Evolutionary conservation across 1,284 basidiomycete species (phyloP), one percentile per base, ranked within the genome.

Genomic region (Taiwanofungus camphoratus): DNA sequence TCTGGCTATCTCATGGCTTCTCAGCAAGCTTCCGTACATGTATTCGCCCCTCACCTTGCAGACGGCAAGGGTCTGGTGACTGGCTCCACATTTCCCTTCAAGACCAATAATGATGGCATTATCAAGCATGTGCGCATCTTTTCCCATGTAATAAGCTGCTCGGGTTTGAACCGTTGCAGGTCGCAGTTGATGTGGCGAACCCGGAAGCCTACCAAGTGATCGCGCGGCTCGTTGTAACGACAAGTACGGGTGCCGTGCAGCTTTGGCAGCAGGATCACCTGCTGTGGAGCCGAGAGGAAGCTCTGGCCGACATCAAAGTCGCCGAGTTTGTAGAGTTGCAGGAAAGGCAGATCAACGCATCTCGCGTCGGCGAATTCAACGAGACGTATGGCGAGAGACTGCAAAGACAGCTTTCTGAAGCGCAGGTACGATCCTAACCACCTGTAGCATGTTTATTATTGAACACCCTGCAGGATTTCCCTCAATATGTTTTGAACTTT

Each of bases 241-340:
- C 90, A 0, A 79, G 78, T 4, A 87, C 86, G 0, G 92, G 92
- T 8, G 73, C 88, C 0, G 57, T 96, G 8, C 90, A 92, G 53
- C 67, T 87, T 8, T 87, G 88, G 78, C 70, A 81, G 36, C 73
- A 79, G 23, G 72, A 81, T 32, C 58, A 70, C 34, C 61, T 79
- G 15, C 68, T 77, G 40, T 97, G 92, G 92, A 77, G 75, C 0
- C 72, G 91, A 31, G 92, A 97, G 58, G 94, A 98, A 58, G 75
- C 79, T 0, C 70, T 96, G 9, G 70, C 88, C 0, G 71, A 79
- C 18, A 73, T 90, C 37, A 68, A 73, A 15, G 71, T 73, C 1
- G 79, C 82, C 2, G 76, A 81, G 44, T 79, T 92, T 45, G 75
- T 95, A 30, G 87, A 92, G 54, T 71, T 95, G 6, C 88, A 90